These are phyloP conservation scores for Leccinum variicolor DNA, from an alignment of 768 basidiomycete genomes.

Conservation along the genomic window DNA sequence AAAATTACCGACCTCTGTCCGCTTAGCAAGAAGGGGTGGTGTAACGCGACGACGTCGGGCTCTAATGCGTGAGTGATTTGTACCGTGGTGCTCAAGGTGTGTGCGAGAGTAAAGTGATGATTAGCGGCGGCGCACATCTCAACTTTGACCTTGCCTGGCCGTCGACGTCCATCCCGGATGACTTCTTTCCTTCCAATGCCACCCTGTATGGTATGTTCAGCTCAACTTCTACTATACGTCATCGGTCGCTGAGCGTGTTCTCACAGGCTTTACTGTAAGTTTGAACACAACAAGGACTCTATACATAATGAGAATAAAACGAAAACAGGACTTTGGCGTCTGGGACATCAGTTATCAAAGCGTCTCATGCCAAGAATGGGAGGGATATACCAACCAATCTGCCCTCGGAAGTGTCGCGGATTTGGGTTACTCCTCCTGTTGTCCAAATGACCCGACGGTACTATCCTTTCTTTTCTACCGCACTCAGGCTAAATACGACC, in stretches of 20 bases:
- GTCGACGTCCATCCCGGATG: slow-evolving; percentile 60
- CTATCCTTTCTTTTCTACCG: slow-evolving; percentile 10
- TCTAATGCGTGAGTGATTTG: slow-evolving; percentile 56
- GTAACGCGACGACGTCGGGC: slow-evolving; percentile 57
- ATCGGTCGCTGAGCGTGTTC: slow-evolving; percentile 29
- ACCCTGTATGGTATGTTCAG: slow-evolving; percentile 54
- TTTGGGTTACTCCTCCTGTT: slow-evolving; percentile 62
- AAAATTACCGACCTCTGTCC: slow-evolving; percentile 85
- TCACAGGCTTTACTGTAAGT: slow-evolving; percentile 39
- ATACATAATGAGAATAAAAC: neutral
- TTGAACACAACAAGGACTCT: neutral
- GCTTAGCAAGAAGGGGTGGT: slow-evolving; percentile 59
- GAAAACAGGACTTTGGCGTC: slow-evolving; percentile 72
- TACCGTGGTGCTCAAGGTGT: neutral
- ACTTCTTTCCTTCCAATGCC: slow-evolving; percentile 74
- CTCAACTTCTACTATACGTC: neutral
- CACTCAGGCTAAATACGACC: slow-evolving; percentile 5
- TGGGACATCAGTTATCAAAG: slow-evolving; percentile 77
- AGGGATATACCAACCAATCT: slow-evolving; percentile 51
- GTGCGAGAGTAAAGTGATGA: neutral
- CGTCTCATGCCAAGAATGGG: slow-evolving; percentile 67
- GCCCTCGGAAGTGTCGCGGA: slow-evolving; percentile 67
- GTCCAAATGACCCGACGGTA: slow-evolving; percentile 67
- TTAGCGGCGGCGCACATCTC: slow-evolving; percentile 63
- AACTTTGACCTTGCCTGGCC: slow-evolving; percentile 86